Evolutionary conservation across 2,329 filamentous ascomycete genomes (phyloP).

Genomic region (Penicillium corylophilum): DNA sequence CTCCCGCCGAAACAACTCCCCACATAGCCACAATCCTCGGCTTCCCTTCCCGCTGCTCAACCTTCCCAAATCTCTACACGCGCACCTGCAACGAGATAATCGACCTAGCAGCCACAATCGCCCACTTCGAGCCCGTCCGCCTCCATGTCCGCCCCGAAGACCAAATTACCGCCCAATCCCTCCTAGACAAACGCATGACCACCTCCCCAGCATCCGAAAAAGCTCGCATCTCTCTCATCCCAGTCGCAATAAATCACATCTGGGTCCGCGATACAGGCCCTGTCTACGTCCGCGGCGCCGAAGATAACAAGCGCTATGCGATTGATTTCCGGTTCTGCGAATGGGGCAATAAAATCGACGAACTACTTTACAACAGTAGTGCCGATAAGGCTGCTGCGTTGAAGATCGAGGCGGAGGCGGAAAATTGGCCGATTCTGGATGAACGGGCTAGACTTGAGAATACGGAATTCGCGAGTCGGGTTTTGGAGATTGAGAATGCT

Average conservation of each 20-base stretch:
- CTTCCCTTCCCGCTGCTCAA: slow-evolving; percentile 26
- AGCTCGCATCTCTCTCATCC: slow-evolving; percentile 18
- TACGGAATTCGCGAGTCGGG: slow-evolving; percentile 14
- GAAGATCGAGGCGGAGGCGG: not conserved
- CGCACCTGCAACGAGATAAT: slow-evolving; percentile 27
- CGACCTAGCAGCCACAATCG: slow-evolving; percentile 27
- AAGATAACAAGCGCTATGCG: slow-evolving; percentile 16
- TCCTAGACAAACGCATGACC: slow-evolving; percentile 8
- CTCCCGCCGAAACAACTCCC: slow-evolving; percentile 19
- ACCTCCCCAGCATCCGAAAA: not conserved
- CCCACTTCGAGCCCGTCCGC: slow-evolving; percentile 33
- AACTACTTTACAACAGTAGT: slow-evolving; percentile 15
- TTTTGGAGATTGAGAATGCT: slow-evolving; percentile 18
- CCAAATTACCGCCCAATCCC: slow-evolving; percentile 6
- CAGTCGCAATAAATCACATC: slow-evolving; percentile 25
- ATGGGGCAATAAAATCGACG: slow-evolving; percentile 21
- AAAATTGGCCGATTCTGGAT: slow-evolving; percentile 19
- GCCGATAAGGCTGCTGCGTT: slow-evolving; percentile 9
- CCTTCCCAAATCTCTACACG: slow-evolving; percentile 20
- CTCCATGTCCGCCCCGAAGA: slow-evolving; percentile 29
- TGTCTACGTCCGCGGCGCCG: slow-evolving; percentile 22
- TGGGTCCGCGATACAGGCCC: slow-evolving; percentile 34
- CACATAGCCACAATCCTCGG: slow-evolving; percentile 29
- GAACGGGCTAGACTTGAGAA: slow-evolving; percentile 12
- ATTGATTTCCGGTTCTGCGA: slow-evolving; percentile 26